Evolutionary conservation across 345 rosid genomes (phyloP).

Genomic region (Limnanthes douglasii): DNA sequence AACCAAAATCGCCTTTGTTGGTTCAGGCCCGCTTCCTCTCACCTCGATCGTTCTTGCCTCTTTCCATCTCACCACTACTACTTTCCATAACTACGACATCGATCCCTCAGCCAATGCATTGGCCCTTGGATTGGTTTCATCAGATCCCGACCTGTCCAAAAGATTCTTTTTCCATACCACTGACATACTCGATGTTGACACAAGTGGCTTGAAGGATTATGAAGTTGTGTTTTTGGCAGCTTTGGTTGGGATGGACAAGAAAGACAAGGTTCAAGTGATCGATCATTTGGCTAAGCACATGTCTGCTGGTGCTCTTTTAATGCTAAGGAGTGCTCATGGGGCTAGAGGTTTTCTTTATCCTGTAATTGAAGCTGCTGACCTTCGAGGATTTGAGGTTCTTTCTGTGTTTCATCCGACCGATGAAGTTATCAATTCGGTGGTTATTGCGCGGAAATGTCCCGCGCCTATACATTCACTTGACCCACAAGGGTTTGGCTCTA

Average conservation of each 20-base stretch:
- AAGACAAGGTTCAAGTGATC: conserved; percentile 37
- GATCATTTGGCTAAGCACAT: conserved; percentile 61
- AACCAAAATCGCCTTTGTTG: conserved; percentile 55
- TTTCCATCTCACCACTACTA: conserved; percentile 32
- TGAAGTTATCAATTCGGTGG: conserved; percentile 71
- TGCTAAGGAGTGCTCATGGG: conserved; percentile 93
- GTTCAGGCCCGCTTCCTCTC: conserved; percentile 88
- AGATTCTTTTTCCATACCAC: conserved; percentile 56
- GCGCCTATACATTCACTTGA: no score
- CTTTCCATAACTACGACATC: conserved; percentile 73
- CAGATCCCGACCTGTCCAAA: conserved; percentile 53
- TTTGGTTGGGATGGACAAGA: conserved; percentile 78
- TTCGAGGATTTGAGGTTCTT: conserved; percentile 61
- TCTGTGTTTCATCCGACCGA: conserved; percentile 69
- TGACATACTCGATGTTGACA: conserved; percentile 42
- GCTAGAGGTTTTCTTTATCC: conserved; percentile 91
- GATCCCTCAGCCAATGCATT: conserved; percentile 42
- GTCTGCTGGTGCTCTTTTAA: conserved; percentile 51
- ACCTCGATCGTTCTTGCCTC: conserved; percentile 65
- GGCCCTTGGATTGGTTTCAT: conserved; percentile 33
- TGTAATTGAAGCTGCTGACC: conserved; percentile 48
- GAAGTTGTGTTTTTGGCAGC: conserved; percentile 96
- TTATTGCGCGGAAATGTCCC: conserved; percentile 62
- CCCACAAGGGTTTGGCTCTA: no score
- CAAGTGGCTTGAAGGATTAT: conserved; percentile 28